phyloP scores from a whole-genome alignment of 2,329 filamentous ascomycete genomes.

The Monilinia vaccinii-corymbosi region DNA sequence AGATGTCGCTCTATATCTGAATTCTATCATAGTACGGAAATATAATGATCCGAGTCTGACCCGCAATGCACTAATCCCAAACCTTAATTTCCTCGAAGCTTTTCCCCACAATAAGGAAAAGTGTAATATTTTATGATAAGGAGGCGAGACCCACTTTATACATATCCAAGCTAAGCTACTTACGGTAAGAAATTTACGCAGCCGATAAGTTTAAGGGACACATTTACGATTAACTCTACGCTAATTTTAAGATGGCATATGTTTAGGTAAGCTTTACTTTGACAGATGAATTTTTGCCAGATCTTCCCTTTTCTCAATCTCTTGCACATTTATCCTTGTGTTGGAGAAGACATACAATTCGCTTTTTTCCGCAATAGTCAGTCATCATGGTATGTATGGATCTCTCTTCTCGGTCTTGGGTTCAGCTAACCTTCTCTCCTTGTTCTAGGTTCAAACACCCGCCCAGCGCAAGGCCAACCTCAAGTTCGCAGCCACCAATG shows the following conservation, averaged over 20 bases:
- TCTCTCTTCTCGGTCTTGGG: no score
- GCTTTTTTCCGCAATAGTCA: not conserved
- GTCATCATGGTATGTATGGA: slow-evolving; percentile 1
- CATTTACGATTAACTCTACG: not conserved
- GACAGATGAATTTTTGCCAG: not conserved
- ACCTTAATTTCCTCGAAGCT: not conserved
- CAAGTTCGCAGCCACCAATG: slow-evolving; percentile 67
- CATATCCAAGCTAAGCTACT: no score
- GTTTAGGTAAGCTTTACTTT: no score
- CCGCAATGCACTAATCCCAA: not conserved
- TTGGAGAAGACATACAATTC: not conserved
- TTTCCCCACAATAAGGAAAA: slow-evolving; percentile 4
- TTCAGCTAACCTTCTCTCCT: not conserved
- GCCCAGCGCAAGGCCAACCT: slow-evolving; percentile 74
- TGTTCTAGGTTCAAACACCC: slow-evolving; percentile 65
- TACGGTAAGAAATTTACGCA: no score
- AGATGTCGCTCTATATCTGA: not conserved
- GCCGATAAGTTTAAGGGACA: slow-evolving; percentile 5
- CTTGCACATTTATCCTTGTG: not conserved
- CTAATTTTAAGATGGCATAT: not conserved
- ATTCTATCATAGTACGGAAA: not conserved
- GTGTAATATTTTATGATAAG: no score
- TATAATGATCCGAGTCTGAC: not conserved
- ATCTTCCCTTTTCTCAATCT: not conserved
- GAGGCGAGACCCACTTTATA: no score